These are phyloP conservation scores for Tolypocladium inflatum DNA, from an alignment of 2,329 filamentous ascomycete genomes.

Conservation along the genomic window DNA sequence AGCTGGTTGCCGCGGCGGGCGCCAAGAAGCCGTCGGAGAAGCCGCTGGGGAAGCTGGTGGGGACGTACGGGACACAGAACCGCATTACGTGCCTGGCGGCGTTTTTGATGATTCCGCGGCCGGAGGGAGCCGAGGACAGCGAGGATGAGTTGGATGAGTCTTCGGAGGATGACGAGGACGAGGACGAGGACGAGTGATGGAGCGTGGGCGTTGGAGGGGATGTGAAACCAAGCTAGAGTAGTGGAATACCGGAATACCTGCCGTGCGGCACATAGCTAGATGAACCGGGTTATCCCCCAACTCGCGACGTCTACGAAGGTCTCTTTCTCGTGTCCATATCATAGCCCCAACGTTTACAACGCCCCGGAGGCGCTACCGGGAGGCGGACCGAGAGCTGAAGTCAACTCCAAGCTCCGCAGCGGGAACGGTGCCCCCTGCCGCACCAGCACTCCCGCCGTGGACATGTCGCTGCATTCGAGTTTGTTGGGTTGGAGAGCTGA, in stretches of 20 bases:
- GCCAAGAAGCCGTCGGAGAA: slow-evolving; percentile 11
- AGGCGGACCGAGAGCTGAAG: not conserved
- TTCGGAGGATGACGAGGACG: slow-evolving; percentile 25
- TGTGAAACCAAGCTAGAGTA: not conserved
- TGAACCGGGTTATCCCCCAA: too few species aligned
- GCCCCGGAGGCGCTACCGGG: not conserved
- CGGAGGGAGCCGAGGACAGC: slow-evolving; percentile 50
- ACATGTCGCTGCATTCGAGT: not conserved
- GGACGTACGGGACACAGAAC: slow-evolving; percentile 75
- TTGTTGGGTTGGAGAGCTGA: not conserved
- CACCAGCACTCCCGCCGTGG: not conserved
- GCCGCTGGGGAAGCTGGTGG: slow-evolving; percentile 56
- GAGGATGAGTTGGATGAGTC: slow-evolving; percentile 40
- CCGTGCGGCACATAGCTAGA: not conserved
- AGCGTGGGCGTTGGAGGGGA: not conserved
- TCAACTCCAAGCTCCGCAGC: not conserved
- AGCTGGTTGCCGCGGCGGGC: slow-evolving; percentile 25
- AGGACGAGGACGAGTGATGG: slow-evolving; percentile 5
- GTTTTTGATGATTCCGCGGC: slow-evolving; percentile 71
- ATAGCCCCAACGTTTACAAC: not conserved
- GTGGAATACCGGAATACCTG: not conserved
- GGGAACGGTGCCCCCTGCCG: not conserved
- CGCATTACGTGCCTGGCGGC: slow-evolving; percentile 81
- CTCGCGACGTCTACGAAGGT: not conserved
- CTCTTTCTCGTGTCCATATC: not conserved